Evolutionary conservation across 2,329 filamentous ascomycete genomes (phyloP).

Genomic region (Didymella pomorum): DNA sequence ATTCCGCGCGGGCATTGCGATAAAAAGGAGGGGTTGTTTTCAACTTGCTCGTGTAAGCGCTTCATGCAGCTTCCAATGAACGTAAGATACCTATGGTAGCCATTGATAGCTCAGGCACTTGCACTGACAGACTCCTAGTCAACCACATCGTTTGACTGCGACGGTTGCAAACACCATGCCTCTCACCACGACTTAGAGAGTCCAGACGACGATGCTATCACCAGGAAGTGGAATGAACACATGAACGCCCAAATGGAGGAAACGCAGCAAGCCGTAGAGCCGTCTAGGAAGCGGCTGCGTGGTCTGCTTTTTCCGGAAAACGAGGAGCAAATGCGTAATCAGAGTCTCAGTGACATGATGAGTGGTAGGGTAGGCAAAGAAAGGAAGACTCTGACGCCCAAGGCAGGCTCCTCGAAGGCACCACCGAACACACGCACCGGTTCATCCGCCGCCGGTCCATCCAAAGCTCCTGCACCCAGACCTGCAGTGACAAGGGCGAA

Average conservation of each 20-base stretch:
- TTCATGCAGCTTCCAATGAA: constrained; percentile 67
- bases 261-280: constrained; percentile 18
- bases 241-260: constrained; percentile 42
- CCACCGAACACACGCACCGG: constrained; percentile 11
- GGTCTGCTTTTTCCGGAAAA: constrained; percentile 27
- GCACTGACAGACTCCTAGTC: constrained; percentile 39
- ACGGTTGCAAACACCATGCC: constrained; percentile 64
- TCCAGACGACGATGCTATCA: constrained; percentile 57
- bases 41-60: constrained; percentile 60
- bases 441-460: neutral
- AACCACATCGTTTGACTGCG: constrained; percentile 62
- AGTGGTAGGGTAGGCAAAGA: neutral
- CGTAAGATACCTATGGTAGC: constrained; percentile 46
- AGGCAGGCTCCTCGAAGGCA: constrained; percentile 6
- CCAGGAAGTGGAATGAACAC: constrained; percentile 55
- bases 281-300: constrained; percentile 39
- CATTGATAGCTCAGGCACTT: neutral
- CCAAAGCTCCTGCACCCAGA: neutral
- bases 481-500: constrained; percentile 22
- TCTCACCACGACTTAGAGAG: constrained; percentile 64
- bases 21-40: constrained; percentile 57
- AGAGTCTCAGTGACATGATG: neutral
- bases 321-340: constrained; percentile 1
- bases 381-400: constrained; percentile 6
- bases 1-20: constrained; percentile 62